Evolutionary conservation across 2,329 filamentous ascomycete genomes (phyloP).

Genomic region (Chrysoporthe puriensis): DNA sequence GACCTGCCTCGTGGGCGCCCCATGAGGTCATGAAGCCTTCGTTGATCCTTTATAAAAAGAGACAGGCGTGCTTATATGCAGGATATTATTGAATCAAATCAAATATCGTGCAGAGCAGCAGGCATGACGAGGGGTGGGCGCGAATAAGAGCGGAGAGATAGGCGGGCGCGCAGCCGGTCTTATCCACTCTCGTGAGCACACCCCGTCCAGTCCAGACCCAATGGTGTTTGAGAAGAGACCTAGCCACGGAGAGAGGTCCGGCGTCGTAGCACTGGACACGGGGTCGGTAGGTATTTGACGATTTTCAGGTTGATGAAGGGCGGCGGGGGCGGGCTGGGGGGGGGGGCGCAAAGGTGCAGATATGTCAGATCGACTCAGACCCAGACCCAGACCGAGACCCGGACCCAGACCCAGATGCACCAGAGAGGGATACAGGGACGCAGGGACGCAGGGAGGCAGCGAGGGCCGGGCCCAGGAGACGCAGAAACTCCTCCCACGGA

Average conservation of each 20-base stretch:
- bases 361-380: slow-evolving; percentile 4
- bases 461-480: slow-evolving; percentile 25
- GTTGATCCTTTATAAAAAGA: slow-evolving; percentile 5
- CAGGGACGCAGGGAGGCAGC: neutral
- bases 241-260: slow-evolving; percentile 12
- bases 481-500: slow-evolving; percentile 1
- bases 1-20: slow-evolving; percentile 20
- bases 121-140: slow-evolving; percentile 5
- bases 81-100: slow-evolving; percentile 10
- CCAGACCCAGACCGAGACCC: neutral
- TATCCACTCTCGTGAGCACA: slow-evolving; percentile 4
- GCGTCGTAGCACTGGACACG: slow-evolving; percentile 8
- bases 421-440: neutral
- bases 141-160: slow-evolving; percentile 12
- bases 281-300: slow-evolving; percentile 11
- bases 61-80: slow-evolving; percentile 12
- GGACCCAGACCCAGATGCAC: neutral
- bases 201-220: slow-evolving; percentile 11
- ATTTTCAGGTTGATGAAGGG: slow-evolving; percentile 11
- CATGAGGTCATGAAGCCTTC: slow-evolving; percentile 4
- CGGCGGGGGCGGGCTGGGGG: slow-evolving; percentile 10
- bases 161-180: slow-evolving; percentile 1
- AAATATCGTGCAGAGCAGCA: neutral
- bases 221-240: slow-evolving; percentile 10
- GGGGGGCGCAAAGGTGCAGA: slow-evolving; percentile 4